These are phyloP conservation scores for Neoarthrinium moseri DNA, from an alignment of 2,329 filamentous ascomycete species.

Conservation along the genomic window DNA sequence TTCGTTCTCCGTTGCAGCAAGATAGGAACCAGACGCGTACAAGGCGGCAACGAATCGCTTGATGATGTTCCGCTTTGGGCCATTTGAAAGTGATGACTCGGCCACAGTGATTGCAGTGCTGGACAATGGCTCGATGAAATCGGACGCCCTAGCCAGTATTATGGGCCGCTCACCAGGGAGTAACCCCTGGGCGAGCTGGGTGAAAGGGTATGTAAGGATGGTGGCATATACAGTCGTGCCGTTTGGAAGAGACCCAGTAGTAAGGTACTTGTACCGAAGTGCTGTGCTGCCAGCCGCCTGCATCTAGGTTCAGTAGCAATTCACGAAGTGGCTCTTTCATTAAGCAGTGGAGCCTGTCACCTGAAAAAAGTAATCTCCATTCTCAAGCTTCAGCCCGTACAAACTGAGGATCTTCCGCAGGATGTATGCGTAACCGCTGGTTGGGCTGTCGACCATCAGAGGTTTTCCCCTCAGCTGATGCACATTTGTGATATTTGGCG, in stretches of 20 bases:
- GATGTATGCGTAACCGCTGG: constrained; percentile 1
- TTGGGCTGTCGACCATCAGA: neutral
- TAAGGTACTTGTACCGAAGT: neutral
- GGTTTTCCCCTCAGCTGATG: neutral
- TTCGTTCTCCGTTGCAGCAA: neutral
- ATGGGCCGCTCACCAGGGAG: neutral
- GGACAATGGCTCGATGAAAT: constrained; percentile 1
- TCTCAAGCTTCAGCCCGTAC: neutral
- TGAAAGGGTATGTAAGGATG: neutral
- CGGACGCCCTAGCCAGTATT: neutral
- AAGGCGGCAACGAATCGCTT: neutral
- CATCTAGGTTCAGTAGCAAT: neutral
- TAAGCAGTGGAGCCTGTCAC: neutral
- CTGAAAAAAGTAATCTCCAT: constrained; percentile 1
- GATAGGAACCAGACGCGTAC: neutral
- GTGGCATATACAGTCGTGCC: constrained; percentile 1
- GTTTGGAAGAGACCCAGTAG: neutral
- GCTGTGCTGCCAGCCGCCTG: neutral
- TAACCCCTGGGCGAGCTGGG: neutral
- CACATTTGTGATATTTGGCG: neutral
- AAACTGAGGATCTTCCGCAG: neutral
- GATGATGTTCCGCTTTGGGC: neutral
- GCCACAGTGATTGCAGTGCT: neutral
- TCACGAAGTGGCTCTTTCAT: no score
- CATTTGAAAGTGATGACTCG: neutral